A percentile compares a stretch with the other conserved stretches of the same genome.
phyloP scores from a whole-genome alignment of 78 protist species.

The Dictyostelium citrinum region DNA sequence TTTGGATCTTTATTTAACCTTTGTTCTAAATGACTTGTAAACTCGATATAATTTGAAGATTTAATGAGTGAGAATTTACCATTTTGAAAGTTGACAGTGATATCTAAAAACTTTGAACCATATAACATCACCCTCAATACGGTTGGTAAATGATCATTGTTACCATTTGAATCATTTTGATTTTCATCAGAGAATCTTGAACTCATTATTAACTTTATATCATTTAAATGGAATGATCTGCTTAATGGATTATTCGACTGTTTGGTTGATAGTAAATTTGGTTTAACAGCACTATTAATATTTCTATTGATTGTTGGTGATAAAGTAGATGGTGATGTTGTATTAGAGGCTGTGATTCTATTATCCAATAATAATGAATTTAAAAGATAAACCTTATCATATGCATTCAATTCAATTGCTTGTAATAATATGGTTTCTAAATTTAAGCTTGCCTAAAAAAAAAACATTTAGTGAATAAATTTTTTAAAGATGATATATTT shows the following conservation, averaged over 20 bases:
- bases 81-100: slow-evolving; percentile 46
- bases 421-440: slow-evolving; percentile 22
- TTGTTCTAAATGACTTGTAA: neutral
- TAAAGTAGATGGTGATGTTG: neutral
- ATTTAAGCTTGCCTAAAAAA: slow-evolving; percentile 1
- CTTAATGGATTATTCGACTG: neutral
- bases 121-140: slow-evolving; percentile 16
- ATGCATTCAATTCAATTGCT: slow-evolving; percentile 49
- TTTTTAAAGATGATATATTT: too few relatives aligned
- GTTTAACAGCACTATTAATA: neutral
- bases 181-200: slow-evolving; percentile 6
- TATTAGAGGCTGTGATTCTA: neutral
- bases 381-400: slow-evolving; percentile 6
- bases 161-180: neutral
- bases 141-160: slow-evolving; percentile 26
- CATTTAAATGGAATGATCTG: slow-evolving; percentile 34
- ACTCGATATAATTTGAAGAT: neutral
- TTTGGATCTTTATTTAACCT: slow-evolving; percentile 10
- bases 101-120: slow-evolving; percentile 40
- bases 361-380: neutral
- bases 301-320: neutral
- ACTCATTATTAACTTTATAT: slow-evolving; percentile 11
- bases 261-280: neutral
- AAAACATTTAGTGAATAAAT: too few relatives aligned
- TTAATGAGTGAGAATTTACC: slow-evolving; percentile 45